Base-by-base conservation (phyloP, 2,329 filamentous ascomycete species). In the Pestalotiopsis sp. region DNA sequence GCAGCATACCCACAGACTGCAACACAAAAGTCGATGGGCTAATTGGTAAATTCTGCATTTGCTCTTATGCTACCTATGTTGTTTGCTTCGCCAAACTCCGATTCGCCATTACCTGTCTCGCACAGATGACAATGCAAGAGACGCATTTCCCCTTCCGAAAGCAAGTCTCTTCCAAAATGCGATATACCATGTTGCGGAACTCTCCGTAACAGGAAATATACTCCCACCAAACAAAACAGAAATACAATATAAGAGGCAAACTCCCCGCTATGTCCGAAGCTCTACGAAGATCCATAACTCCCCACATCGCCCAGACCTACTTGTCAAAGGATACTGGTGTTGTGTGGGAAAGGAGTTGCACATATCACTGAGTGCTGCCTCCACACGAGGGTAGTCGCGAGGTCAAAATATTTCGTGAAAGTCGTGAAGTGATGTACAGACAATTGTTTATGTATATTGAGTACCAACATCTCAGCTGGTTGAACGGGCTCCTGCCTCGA, bases 401-500 rank as follows among this genome's bases (percentile, higher is more conserved):
- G n/a, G 62, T 45, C 45, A 27, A 39, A 14, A 64, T 64, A 39
- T 49, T 36, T 65, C 41, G 49, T 65, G n/a, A 58, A 38, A 27
- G 36, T 66, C 64, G 55, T 66, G 52, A 66, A 49, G 14, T 66
- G 55, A 59, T 66, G 55, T 66, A 66, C 64, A 66, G 49, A 57
- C 63, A 20, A 45, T 45, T 14, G 13, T 38, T 38, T 36, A 65
- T 69, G 20, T 68, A 66, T 66, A 68, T 66, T 59, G 60, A 25
- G 17, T 27, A 59, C 14, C 55, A 66, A 14, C 5, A 17, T 64
- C 45, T 25, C 59, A 55, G 41, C 71, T 70, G 9, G 75, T 70
- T 41, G 75, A 73, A 64, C 79, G 79, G 64, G 77, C 76, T 66
- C 82, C 84, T 27, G 84, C 79, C 74, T 86, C 84, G 12, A 86